phyloP scores from a whole-genome alignment of 2,329 filamentous ascomycete genomes.

The Ophiostoma ips region DNA sequence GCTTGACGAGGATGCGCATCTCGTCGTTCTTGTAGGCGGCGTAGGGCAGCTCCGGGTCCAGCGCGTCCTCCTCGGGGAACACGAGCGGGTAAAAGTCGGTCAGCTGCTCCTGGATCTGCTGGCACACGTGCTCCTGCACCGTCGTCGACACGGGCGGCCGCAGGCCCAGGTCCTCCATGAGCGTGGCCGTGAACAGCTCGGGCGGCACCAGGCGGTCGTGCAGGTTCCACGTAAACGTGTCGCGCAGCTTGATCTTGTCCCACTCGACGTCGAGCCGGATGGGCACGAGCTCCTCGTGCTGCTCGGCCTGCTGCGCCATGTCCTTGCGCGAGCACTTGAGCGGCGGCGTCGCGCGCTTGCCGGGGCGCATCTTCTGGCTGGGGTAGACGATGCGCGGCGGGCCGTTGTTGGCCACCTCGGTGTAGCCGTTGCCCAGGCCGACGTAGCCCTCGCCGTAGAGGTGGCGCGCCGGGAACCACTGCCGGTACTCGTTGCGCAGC shows the following conservation, averaged over 20 bases:
- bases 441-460: conserved; percentile 66
- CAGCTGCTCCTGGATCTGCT: conserved; percentile 76
- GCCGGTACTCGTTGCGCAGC: conserved; percentile 40
- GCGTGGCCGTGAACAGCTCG: conserved; percentile 73
- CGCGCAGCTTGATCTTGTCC: conserved; percentile 88
- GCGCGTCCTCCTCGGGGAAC: conserved; percentile 74
- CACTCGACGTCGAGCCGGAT: conserved; percentile 86
- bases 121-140: conserved; percentile 44
- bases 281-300: conserved; percentile 81
- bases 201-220: conserved; percentile 73
- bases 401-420: conserved; percentile 48
- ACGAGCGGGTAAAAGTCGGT: conserved; percentile 88
- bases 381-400: conserved; percentile 69
- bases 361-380: conserved; percentile 57
- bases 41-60: conserved; percentile 83
- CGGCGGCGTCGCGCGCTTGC: conserved; percentile 58
- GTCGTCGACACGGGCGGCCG: conserved; percentile 56
- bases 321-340: conserved; percentile 68
- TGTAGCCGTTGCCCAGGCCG: conserved; percentile 78
- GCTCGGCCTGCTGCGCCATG: conserved; percentile 72
- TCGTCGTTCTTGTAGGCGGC: conserved; percentile 96
- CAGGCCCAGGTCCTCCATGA: conserved; percentile 81
- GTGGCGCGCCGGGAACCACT: conserved; percentile 40
- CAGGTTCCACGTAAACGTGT: conserved; percentile 97
- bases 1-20: conserved; percentile 89